Evolutionary conservation across 805 yeast species (phyloP).

Genomic region (Teunomyces tritomae): DNA sequence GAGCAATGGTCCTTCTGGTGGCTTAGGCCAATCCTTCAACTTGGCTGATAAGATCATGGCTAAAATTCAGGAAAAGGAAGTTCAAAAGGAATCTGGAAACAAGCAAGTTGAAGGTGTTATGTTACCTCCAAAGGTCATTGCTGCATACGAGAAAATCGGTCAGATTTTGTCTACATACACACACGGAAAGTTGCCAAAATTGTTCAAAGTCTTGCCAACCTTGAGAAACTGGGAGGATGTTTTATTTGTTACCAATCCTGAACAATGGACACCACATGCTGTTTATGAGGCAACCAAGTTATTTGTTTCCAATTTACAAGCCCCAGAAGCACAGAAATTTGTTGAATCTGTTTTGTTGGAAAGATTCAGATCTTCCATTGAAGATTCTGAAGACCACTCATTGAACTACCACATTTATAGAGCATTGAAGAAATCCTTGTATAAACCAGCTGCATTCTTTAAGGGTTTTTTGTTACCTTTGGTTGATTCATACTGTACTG

Average conservation of each 20-base stretch:
- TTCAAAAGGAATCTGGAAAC: conserved; percentile 19
- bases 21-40: conserved; percentile 51
- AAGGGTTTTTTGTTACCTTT: conserved; percentile 93
- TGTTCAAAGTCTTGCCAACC: conserved; percentile 92
- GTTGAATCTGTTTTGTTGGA: conserved; percentile 66
- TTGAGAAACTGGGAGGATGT: conserved; percentile 95
- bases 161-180: conserved; percentile 82
- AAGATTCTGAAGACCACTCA: conserved; percentile 69
- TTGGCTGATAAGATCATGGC: conserved; percentile 94
- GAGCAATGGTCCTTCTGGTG: conserved; percentile 22
- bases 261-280: conserved; percentile 92
- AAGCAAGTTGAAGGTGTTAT: conserved; percentile 69
- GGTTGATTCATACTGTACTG: conserved; percentile 83
- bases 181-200: conserved; percentile 94
- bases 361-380: conserved; percentile 68
- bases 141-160: conserved; percentile 91
- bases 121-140: conserved; percentile 93
- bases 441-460: conserved; percentile 97
- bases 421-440: conserved; percentile 85
- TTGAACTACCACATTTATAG: conserved; percentile 92
- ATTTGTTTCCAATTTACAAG: conserved; percentile 84
- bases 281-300: conserved; percentile 92
- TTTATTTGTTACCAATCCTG: conserved; percentile 88
- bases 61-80: conserved; percentile 74
- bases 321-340: conserved; percentile 86